Evolutionary conservation across 805 yeast species (phyloP), one percentile per base, ranked within the genome.

Genomic region (Spathaspora passalidarum): DNA sequence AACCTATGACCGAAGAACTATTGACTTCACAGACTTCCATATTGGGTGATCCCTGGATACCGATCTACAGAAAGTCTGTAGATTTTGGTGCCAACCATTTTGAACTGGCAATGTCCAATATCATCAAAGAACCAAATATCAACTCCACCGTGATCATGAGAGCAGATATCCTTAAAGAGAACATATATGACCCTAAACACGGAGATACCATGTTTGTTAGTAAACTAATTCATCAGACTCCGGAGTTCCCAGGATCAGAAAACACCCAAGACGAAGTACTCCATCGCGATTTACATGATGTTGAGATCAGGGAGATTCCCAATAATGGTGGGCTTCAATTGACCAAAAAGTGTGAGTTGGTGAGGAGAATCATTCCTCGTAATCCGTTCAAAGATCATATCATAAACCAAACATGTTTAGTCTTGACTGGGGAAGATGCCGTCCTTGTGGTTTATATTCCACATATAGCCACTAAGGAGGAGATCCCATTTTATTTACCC

Each of bases 121-220:
- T 89, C 49, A 86, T 89, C 44, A 74, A 77, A 48, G 88, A 88
- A 52, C 97, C 97, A 14, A 87, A 90, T 60, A 86, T 89, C 65
- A 92, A 91, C 66, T 91, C 97, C 9, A 86, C 97, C 0, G 94
- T 89, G 29, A 86, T 91, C 26, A 70, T 92, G 65, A 71, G 98
- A 53, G 96, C 97, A 0, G 97, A 92, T 65, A 80, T 90, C 19
- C 60, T 87, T 39, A 69, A 72, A 38, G 85, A 82, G 53, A 68
- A 67, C 46, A 63, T 56, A 5, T 80, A 71, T 56, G 72, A 65
- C 18, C 61, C 68, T 0, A 63, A 56, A 5, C 56, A 63, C 7
- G 68, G 68, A 3, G 62, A 59, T 62, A 52, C 63, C 7, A 59
- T 51, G 21, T 65, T 59, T 49, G 55, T 53, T 7, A 62, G 68